Conservation (phyloP, 2,329 filamentous ascomycete genomes). For the Canariomyces notabilis region DNA sequence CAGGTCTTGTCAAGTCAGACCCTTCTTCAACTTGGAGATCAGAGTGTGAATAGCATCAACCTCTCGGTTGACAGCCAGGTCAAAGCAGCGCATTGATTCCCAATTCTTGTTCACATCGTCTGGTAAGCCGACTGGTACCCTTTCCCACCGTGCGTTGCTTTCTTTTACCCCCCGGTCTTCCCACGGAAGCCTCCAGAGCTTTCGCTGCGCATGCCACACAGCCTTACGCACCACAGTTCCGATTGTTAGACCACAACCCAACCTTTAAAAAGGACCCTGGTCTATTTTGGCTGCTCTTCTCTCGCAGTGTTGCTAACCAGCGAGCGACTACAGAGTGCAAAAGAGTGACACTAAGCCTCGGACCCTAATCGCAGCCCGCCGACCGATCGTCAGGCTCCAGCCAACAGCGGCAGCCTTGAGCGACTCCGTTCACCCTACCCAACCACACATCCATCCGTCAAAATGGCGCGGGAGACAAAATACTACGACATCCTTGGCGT, state of each 20-base stretch:
- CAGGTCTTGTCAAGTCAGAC: not conserved
- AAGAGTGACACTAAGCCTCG: not conserved
- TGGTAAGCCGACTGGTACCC: slow-evolving; percentile 6
- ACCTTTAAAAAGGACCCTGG: not conserved
- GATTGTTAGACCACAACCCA: not conserved
- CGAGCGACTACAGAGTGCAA: not conserved
- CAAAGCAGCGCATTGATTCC: not conserved
- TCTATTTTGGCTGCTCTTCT: not conserved
- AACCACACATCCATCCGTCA: slow-evolving; percentile 16
- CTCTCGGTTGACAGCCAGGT: not conserved
- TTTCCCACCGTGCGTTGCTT: not conserved
- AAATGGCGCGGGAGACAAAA: slow-evolving; percentile 35
- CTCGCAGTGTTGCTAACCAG: not conserved
- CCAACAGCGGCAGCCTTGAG: slow-evolving; percentile 4
- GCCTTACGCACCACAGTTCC: not conserved
- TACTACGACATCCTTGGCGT: slow-evolving; percentile 76
- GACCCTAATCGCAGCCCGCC: not conserved
- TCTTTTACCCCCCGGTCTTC: not conserved
- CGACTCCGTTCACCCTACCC: not conserved
- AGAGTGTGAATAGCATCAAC: slow-evolving; percentile 2
- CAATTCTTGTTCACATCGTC: not conserved
- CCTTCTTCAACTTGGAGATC: not conserved
- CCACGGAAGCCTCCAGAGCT: slow-evolving; percentile 12
- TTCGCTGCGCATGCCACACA: slow-evolving; percentile 3
- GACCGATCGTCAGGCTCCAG: slow-evolving; percentile 7